Percentiles rank a stretch among this genome's conserved stretches.
Evolutionary conservation across 371 early-diverging fungal species (phyloP).

Genomic region (Mycotypha africana): DNA sequence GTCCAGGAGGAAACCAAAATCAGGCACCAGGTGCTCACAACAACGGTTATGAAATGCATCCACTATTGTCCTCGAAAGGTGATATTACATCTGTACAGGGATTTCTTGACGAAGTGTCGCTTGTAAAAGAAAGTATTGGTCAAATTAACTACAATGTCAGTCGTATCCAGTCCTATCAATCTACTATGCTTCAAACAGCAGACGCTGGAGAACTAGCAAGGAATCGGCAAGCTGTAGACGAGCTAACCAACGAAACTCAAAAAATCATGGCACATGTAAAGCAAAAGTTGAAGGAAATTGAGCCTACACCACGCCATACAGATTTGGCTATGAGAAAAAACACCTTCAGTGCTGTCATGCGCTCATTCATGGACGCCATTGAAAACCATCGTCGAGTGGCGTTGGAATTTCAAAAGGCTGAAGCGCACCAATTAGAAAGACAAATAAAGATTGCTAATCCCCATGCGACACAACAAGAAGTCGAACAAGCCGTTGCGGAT

Average conservation of each 20-base stretch:
- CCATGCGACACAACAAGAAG: conserved; percentile 38
- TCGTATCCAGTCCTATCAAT: conserved; percentile 27
- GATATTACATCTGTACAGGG: conserved; percentile 25
- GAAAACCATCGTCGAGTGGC: conserved; percentile 35
- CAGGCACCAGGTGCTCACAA: conserved; percentile 5
- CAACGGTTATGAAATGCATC: conserved; percentile 42
- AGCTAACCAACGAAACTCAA: conserved; percentile 30
- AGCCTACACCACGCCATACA: conserved; percentile 33
- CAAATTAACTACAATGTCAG: conserved; percentile 34
- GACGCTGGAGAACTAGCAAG: conserved; percentile 32
- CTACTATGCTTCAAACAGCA: conserved; percentile 33
- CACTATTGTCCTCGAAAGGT: conserved; percentile 29
- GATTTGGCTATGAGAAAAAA: conserved; percentile 44
- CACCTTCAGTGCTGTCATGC: conserved; percentile 37
- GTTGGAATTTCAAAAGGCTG: conserved; percentile 40
- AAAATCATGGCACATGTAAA: conserved; percentile 38
- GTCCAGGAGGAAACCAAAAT: conserved; percentile 7
- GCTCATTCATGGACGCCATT: conserved; percentile 40
- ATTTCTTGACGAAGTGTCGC: conserved; percentile 31
- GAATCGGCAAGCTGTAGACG: conserved; percentile 17
- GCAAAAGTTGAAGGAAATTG: conserved; percentile 37
- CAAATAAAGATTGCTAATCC: conserved; percentile 48
- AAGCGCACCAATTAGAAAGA: conserved; percentile 35
- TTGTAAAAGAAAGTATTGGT: conserved; percentile 34
- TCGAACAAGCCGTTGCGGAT: conserved; percentile 35